Evolutionary conservation across 345 rosid species (phyloP), one percentile per base, ranked within the genome.

Genomic region (Eucalyptus virginea): DNA sequence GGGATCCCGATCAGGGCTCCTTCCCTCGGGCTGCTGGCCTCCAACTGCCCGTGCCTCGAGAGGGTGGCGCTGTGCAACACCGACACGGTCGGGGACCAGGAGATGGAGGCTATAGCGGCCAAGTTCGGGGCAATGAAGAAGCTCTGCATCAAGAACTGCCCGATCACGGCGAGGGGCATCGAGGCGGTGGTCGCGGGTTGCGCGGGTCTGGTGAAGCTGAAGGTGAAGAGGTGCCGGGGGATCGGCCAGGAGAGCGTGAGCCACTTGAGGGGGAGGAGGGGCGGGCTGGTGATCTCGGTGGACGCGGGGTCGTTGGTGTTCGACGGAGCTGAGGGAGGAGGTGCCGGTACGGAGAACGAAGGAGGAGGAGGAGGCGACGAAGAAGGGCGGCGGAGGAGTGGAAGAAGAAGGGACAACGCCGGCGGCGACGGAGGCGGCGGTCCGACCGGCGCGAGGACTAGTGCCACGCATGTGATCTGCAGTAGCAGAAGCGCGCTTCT

Each of bases 71-170:
- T 93, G 11, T 94, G 95, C 47, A 90, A 91, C 77, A 90, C 91
- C 13, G 94, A 94, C 11, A 51, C 94, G 10, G 92, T 94, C 6
- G 92, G 93, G 40, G 94, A 93, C 52, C 4, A 13, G 10, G 94
- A 91, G 90, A 92, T 94, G 90, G 88, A 72, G n/a, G 80, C 89
- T 5, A 90, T 94, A 21, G 94, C 89, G 48, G 77, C 86, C 26
- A 94, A 94, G 81, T 94, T 90, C 89, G 32, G 16, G 17, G 92
- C 92, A 11, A 51, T 94, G 90, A 94, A 92, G 91, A 94, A 93
- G 92, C 93, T 94, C 9, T 94, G 95, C 91, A 90, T 94, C 49
- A 94, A 94, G 91, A 94, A 89, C 80, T 93, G 95, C 88, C 94
- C 95, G 7, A 87, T 94, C 32, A 89, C 95, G 1, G 89, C 87